Conservation (phyloP, 768 basidiomycete species). For the Butyriboletus loyo region DNA sequence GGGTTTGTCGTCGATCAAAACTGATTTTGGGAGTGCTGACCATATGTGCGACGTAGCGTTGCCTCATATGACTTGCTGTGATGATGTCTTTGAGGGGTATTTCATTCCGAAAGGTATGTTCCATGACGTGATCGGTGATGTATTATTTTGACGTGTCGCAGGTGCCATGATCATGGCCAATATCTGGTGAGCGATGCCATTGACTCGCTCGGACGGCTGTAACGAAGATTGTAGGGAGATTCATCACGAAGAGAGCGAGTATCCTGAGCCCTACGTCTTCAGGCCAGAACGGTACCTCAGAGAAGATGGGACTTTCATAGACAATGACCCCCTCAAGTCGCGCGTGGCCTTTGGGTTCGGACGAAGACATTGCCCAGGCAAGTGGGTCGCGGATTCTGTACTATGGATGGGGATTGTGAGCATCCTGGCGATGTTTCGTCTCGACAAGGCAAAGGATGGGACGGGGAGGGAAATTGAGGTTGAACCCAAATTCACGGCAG, state of each 20-base stretch:
- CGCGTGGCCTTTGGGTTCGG: constrained; percentile 32
- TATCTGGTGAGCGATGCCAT: constrained; percentile 23
- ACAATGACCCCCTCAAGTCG: constrained; percentile 25
- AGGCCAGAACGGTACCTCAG: constrained; percentile 26
- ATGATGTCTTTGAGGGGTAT: constrained; percentile 46
- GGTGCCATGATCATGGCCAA: constrained; percentile 29
- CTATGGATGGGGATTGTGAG: constrained; percentile 31
- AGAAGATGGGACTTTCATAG: constrained; percentile 22
- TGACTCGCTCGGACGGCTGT: not conserved
- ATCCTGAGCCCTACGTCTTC: constrained; percentile 24
- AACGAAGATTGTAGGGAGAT: constrained; percentile 22
- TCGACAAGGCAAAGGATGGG: constrained; percentile 22
- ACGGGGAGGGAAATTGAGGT: constrained; percentile 24
- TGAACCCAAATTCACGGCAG: constrained; percentile 29
- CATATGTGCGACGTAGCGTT: constrained; percentile 14
- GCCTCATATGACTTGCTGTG: constrained; percentile 29
- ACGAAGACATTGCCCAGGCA: constrained; percentile 31
- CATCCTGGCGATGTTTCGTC: constrained; percentile 24
- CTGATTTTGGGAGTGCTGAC: constrained; percentile 5
- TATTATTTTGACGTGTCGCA: constrained; percentile 7
- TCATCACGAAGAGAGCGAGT: constrained; percentile 30
- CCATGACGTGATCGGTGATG: not conserved
- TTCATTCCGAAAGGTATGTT: constrained; percentile 36
- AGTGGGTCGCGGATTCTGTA: constrained; percentile 31
- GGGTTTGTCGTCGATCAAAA: constrained; percentile 14